These are phyloP conservation scores for Eucalyptus regnans DNA, from an alignment of 345 rosid species.

Conservation along the genomic window DNA sequence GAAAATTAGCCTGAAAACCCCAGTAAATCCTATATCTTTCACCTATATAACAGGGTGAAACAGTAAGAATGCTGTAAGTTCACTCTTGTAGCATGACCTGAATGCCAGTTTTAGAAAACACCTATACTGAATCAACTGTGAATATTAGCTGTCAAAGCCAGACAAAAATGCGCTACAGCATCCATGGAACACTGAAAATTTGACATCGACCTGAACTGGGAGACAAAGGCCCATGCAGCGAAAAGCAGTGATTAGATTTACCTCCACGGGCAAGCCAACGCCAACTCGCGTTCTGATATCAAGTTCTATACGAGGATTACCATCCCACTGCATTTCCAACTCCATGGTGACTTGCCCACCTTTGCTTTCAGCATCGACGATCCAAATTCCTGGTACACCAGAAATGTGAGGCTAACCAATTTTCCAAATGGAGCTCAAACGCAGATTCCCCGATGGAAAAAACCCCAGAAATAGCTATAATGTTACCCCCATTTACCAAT, in stretches of 20 bases:
- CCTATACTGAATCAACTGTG: background rate
- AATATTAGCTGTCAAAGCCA: background rate
- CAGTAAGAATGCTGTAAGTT: background rate
- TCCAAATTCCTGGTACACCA: conserved; percentile 39
- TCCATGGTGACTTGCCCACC: conserved; percentile 56
- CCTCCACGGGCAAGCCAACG: conserved; percentile 73
- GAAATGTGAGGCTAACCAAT: background rate
- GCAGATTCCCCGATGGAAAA: background rate
- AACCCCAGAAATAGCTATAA: background rate
- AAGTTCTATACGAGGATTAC: conserved; percentile 67
- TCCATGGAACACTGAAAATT: background rate
- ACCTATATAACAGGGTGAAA: conserved; percentile 30
- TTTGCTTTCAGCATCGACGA: conserved; percentile 44
- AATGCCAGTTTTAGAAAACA: background rate
- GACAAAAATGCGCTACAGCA: background rate
- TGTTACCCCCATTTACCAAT: background rate
- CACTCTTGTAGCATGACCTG: background rate
- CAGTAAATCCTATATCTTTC: conserved; percentile 80
- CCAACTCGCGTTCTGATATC: conserved; percentile 69
- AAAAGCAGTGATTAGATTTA: background rate
- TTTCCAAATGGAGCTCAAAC: background rate
- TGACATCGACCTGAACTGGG: background rate
- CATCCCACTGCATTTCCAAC: conserved; percentile 95
- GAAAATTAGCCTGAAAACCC: conserved; percentile 90
- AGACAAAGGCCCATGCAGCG: background rate